A percentile compares a stretch with the other conserved stretches of the same genome.
phyloP scores from a whole-genome alignment of 2,329 filamentous ascomycete species.

The Stagonosporopsis chrysanthemi region DNA sequence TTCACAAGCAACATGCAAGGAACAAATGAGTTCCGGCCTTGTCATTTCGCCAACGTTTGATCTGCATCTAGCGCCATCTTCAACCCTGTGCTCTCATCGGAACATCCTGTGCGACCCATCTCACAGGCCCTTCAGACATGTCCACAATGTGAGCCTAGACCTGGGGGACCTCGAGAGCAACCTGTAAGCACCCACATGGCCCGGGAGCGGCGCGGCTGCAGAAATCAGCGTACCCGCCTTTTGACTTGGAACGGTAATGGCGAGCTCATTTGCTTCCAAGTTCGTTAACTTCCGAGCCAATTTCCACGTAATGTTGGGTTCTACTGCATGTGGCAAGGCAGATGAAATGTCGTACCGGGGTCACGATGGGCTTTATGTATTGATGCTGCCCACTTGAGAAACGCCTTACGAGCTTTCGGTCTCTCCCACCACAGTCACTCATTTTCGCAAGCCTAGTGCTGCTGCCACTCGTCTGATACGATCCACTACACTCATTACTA shows the following conservation, averaged over 20 bases:
- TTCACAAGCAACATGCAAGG: slow-evolving; percentile 13
- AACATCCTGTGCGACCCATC: slow-evolving; percentile 22
- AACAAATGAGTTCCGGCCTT: slow-evolving; percentile 24
- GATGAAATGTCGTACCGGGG: slow-evolving; percentile 24
- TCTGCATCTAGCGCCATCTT: slow-evolving; percentile 35
- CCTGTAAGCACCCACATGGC: slow-evolving; percentile 6
- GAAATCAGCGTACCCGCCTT: slow-evolving; percentile 18
- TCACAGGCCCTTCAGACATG: slow-evolving; percentile 24
- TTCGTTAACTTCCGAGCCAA: slow-evolving; percentile 31
- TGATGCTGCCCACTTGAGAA: slow-evolving; percentile 20
- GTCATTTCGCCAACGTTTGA: slow-evolving; percentile 47
- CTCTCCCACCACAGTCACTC: slow-evolving; percentile 24
- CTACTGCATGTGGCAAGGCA: slow-evolving; percentile 20
- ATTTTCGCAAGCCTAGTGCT: slow-evolving; percentile 40
- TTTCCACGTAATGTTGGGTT: slow-evolving; percentile 30
- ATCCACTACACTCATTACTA: slow-evolving; percentile 15
- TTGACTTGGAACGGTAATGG: neutral
- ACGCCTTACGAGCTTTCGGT: slow-evolving; percentile 19
- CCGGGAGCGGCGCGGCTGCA: slow-evolving; percentile 17
- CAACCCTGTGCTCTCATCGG: slow-evolving; percentile 23
- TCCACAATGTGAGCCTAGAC: slow-evolving; percentile 22
- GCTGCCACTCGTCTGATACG: slow-evolving; percentile 37
- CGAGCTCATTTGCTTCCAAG: slow-evolving; percentile 30
- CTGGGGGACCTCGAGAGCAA: slow-evolving; percentile 9
- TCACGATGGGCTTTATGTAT: slow-evolving; percentile 24